Evolutionary conservation across 2,329 filamentous ascomycete species (phyloP), one percentile per base, ranked within the genome.

Genomic region (Penicillium sp.): DNA sequence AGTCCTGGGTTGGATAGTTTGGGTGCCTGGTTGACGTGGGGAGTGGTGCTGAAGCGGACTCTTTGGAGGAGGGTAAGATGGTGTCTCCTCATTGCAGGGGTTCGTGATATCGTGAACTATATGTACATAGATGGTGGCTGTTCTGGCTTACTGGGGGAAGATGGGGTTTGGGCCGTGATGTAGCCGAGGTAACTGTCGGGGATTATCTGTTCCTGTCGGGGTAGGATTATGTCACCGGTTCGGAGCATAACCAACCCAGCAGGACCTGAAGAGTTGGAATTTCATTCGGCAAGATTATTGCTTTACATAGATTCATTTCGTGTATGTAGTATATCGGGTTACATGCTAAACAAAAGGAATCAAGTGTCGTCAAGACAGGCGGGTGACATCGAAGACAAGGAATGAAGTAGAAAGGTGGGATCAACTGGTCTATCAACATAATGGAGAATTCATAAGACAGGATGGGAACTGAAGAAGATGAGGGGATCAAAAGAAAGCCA

Each of bases 361-460:
- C 53, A 59, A 41, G 43, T 27, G 55, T 45, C 54, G 45, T 45
- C 42, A 49, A 41, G 43, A 40, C 39, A 58, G 38, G 41, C 49
- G 41, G 38, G 47, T 45, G 56, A 41, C 50, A 52, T 36, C 14
- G 27, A 28, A 22, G 38, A 39, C 22, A 28, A 31, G 53, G 49
- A 47, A 36, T 22, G 44, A 52, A 18, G 37, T 41, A 48, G 52
- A 51, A 34, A 47, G 44, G 50, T 35, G 28, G 46, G 41, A 46
- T 36, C 27, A 45, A 49, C 40, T 46, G 41, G 52, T 62, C 55
- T 61, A 63, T 58, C 52, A 50, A 62, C 50, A 60, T 53, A 51
- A 51, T 16, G 33, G 40, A 41, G 37, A 54, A 31, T n/a, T n/a
- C 53, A 46, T 56, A 61, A 61, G 40, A 64, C 55, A 61, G 38